These are phyloP conservation scores for Mycena sp. DNA, from an alignment of 1,284 basidiomycete genomes.

Conservation along the genomic window DNA sequence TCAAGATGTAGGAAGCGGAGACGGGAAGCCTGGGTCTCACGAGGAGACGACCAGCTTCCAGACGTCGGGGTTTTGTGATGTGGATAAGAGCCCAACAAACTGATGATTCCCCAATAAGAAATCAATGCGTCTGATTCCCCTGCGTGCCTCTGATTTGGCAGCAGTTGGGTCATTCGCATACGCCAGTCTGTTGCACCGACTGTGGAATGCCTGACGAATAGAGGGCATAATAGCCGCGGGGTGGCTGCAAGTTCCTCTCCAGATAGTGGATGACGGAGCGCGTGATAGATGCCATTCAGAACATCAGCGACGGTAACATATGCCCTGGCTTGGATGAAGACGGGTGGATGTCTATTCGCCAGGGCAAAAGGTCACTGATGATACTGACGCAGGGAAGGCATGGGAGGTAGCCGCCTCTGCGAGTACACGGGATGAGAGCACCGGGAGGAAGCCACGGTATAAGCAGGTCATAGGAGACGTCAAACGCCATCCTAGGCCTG, in stretches of 20 bases:
- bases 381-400: conserved; percentile 38
- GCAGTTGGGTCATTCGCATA: background rate
- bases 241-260: conserved; percentile 6
- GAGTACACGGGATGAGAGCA: conserved; percentile 33
- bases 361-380: conserved; percentile 32
- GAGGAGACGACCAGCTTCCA: conserved; percentile 16
- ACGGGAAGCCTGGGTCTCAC: conserved; percentile 5
- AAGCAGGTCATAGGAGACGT: conserved; percentile 44
- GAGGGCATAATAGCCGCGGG: background rate
- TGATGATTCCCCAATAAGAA: conserved; percentile 3
- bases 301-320: conserved; percentile 46
- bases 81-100: conserved; percentile 19
- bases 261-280: background rate
- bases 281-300: conserved; percentile 15
- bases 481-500: background rate
- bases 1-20: background rate
- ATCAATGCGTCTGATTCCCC: conserved; percentile 24
- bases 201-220: conserved; percentile 6
- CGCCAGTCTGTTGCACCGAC: conserved; percentile 18
- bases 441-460: conserved; percentile 39
- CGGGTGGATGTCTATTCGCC: conserved; percentile 38
- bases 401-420: conserved; percentile 44
- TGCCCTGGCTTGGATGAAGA: conserved; percentile 34
- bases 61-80: conserved; percentile 18
- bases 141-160: conserved; percentile 12